Evolutionary conservation across 2,329 filamentous ascomycete genomes (phyloP), one percentile per base, ranked within the genome.

Genomic region (Juglanconis sp.): DNA sequence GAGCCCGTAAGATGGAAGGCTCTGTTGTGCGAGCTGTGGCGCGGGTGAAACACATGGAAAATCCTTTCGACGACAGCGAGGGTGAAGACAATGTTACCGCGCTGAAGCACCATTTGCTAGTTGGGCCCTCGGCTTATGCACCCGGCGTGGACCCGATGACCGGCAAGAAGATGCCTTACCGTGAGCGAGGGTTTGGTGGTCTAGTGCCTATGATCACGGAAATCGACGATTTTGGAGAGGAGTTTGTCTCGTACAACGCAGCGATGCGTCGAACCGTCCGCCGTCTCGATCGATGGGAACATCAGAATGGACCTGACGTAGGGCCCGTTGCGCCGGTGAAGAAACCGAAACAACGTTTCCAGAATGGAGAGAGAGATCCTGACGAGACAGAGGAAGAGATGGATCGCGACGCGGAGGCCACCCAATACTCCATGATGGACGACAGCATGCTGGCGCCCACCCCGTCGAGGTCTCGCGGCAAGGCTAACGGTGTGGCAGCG

Each of bases 141-240:
- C 10, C 65, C 62, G 32, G 60, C 34, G 51, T 57, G 30, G 61
- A 63, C 24, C 61, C 61, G 3, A 44, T 61, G 7, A 63, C 46
- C n/a, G 59, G 56, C 6, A 64, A 59, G 42, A 68, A 70, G 59
- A 66, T 68, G 35, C 60, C 71, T 17, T 87, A 87, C 66, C 77
- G 81, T 40, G 83, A 86, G 68, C 76, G 77, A 63, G 85, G 86
- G 6, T 77, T 86, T 56, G 84, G 81, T n/a, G 91, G 87, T 1
- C 79, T 91, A 44, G 84, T 83, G 56, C 86, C 83, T 36, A 76
- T 90, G 0, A 74, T 75, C 24, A 74, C 76, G 15, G 90, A 93
- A 70, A 73, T 80, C 0, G 88, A 91, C 63, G 90, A 94, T 73
- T 90, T 87, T 66, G 91, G 91, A 48, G 91, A 94, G 71, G 89